Evolutionary conservation across 164 flowering plant species (phyloP).

Genomic region (Kalanchoe fedtschenkoi): DNA sequence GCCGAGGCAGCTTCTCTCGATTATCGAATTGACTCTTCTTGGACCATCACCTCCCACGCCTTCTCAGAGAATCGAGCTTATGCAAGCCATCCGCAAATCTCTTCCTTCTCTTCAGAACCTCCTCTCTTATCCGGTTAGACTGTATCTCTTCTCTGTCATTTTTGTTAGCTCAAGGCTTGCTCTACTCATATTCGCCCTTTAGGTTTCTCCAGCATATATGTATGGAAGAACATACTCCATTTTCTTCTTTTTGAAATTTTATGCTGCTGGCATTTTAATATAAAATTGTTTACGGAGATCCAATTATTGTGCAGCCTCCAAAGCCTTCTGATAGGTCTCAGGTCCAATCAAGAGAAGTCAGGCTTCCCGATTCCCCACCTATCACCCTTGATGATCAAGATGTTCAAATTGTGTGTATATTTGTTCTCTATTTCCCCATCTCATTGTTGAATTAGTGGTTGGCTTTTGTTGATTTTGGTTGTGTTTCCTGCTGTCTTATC

Average conservation of each 20-base stretch:
- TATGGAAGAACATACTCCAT: background rate
- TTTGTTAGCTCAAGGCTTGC: no score
- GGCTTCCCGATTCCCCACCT: conserved; percentile 69
- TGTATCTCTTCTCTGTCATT: background rate
- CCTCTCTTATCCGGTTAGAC: conserved; percentile 60
- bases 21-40: conserved; percentile 51
- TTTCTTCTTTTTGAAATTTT: background rate
- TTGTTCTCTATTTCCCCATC: background rate
- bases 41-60: conserved; percentile 64
- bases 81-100: conserved; percentile 67
- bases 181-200: no score
- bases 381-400: conserved; percentile 87
- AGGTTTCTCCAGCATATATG: no score
- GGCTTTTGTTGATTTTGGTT: background rate
- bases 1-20: conserved; percentile 54
- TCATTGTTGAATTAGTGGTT: background rate
- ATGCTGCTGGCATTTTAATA: background rate
- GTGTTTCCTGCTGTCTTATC: background rate
- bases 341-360: conserved; percentile 69
- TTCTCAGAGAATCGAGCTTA: conserved; percentile 61
- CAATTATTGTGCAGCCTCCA: conserved; percentile 47
- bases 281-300: background rate
- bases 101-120: conserved; percentile 47
- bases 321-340: conserved; percentile 71
- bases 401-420: conserved; percentile 62